phyloP scores from a whole-genome alignment of 208 protist species.

The Trypanosoma cruzi region DNA sequence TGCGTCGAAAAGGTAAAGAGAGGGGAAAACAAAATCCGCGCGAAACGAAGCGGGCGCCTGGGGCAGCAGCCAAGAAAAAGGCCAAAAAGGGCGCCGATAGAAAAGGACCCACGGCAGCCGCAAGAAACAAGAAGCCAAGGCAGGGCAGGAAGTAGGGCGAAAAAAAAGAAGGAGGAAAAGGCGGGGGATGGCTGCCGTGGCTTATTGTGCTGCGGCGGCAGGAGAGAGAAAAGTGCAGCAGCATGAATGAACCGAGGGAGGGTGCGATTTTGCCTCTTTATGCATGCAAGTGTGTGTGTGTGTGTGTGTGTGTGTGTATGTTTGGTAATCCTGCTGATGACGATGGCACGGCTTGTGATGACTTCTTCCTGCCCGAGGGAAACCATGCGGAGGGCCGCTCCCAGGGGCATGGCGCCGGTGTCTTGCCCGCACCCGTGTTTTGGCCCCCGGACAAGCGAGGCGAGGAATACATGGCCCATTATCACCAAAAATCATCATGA shows the following conservation, averaged over 20 bases:
- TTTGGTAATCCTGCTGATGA: too few species aligned
- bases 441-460: too few species aligned
- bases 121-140: slow-evolving; percentile 33
- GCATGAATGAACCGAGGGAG: too few species aligned
- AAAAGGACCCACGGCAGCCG: background rate
- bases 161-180: slow-evolving; percentile 1
- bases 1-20: slow-evolving; percentile 22
- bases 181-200: too few species aligned
- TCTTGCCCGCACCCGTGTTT: too few species aligned
- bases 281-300: too few species aligned
- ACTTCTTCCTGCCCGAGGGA: too few species aligned
- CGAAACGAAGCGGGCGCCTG: slow-evolving; percentile 9
- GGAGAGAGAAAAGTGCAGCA: background rate
- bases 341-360: too few species aligned
- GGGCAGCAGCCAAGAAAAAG: slow-evolving; percentile 10
- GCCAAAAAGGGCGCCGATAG: slow-evolving; percentile 31
- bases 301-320: too few species aligned
- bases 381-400: too few species aligned
- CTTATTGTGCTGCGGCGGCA: background rate
- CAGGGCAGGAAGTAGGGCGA: slow-evolving; percentile 1
- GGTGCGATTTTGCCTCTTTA: too few species aligned
- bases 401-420: too few species aligned
- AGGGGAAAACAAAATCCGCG: slow-evolving; percentile 26
- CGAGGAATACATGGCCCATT: background rate
- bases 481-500: background rate